Evolutionary conservation across 768 basidiomycete species (phyloP), one percentile per base, ranked within the genome.

Genomic region (Russula sp.): DNA sequence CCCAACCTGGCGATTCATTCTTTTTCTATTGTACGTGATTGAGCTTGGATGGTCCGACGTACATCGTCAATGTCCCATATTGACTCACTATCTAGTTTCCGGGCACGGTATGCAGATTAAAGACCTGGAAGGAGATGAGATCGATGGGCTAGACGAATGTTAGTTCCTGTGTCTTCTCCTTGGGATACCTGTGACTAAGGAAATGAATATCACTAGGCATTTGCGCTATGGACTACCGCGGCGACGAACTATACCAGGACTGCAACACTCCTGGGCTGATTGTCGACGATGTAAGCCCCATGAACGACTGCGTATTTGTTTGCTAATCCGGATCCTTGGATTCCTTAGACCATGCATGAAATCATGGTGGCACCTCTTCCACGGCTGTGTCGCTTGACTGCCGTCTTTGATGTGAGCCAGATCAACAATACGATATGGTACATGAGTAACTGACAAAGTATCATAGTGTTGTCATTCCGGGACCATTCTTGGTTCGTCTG

Each of bases 1-100:
- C 61, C 5, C 48, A 42, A 50, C 14, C 53, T 0, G 11, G 18
- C 0, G 61, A 57, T 36, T 32, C 61, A 0, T 32, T 62, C 0
- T 57, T 62, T 18, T 24, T 57, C 2, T 62, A 62, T 18, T 62
- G 61, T 57, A 22, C 2, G 55, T 57, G 52, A 49, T 28, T 8
- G 2, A 16, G 34, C 26, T 40, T 8, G 8, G 28, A 46, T 20
- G 20, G 2, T 18, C 34, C 14, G 14, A n/a, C n/a, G 24, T 26
- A 20, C 18, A 11, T 13, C 11, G 54, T 50, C 22, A 1, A 3
- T 38, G 10, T 20, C 18, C 11, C 14, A 7, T 24, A 13, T 48
- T 44, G 22, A 53, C 4, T 13, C 26, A 8, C n/a, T 11, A 2
- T 40, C 26, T 5, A 62, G 61, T 57, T 14, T 57, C 61, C 0